Percentiles rank a stretch among this genome's conserved stretches.
These are phyloP conservation scores for Candida caryicola DNA, from an alignment of 805 yeast species.

Conservation along the genomic window DNA sequence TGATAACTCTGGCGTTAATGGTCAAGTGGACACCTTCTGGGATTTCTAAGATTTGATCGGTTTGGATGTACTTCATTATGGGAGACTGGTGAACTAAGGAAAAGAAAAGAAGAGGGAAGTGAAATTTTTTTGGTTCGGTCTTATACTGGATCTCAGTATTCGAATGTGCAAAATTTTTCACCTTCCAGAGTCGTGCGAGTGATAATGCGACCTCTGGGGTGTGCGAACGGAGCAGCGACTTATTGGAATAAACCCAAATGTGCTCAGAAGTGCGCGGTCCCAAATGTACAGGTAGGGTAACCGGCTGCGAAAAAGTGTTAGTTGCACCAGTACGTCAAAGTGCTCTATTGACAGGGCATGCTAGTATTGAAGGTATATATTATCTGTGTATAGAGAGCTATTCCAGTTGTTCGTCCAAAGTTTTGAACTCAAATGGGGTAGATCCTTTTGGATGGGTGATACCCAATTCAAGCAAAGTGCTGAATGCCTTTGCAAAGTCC, in stretches of 20 bases:
- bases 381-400: neutral
- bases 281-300: constrained; percentile 4
- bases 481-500: constrained; percentile 47
- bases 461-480: constrained; percentile 46
- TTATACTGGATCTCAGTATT: constrained; percentile 1
- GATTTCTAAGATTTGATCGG: constrained; percentile 76
- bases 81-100: constrained; percentile 1
- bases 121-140: neutral
- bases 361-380: too few relatives aligned
- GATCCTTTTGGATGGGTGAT: constrained; percentile 49
- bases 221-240: too few relatives aligned
- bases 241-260: too few relatives aligned
- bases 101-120: constrained; percentile 1
- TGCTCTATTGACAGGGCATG: too few relatives aligned
- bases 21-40: constrained; percentile 92
- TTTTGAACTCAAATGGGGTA: constrained; percentile 48
- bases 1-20: constrained; percentile 87
- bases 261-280: too few relatives aligned
- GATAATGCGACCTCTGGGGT: neutral
- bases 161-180: constrained; percentile 9
- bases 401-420: constrained; percentile 64
- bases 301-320: neutral
- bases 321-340: too few relatives aligned
- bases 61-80: constrained; percentile 77
- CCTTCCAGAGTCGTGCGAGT: constrained; percentile 8